phyloP scores from a whole-genome alignment of 2,329 filamentous ascomycete genomes.

The Colletotrichum filicis region DNA sequence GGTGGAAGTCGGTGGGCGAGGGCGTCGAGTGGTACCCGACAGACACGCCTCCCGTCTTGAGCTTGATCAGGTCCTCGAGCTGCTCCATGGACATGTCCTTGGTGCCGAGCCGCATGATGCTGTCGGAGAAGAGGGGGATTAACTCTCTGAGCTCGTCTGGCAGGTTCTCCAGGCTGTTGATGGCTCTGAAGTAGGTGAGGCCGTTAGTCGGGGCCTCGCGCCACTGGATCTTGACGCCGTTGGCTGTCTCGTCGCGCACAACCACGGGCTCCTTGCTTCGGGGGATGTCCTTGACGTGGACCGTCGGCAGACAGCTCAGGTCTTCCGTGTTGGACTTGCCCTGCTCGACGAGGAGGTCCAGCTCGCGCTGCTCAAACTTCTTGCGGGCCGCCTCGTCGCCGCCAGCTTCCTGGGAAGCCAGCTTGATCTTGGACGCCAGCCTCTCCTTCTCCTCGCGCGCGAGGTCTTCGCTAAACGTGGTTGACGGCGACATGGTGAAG shows the following conservation, averaged over 20 bases:
- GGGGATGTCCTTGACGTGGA: slow-evolving; percentile 90
- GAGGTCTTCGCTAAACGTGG: slow-evolving; percentile 78
- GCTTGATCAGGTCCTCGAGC: slow-evolving; percentile 93
- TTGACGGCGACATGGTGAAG: slow-evolving; percentile 93
- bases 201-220: slow-evolving; percentile 94
- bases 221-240: slow-evolving; percentile 83
- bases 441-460: slow-evolving; percentile 81
- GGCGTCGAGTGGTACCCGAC: slow-evolving; percentile 87
- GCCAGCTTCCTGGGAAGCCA: slow-evolving; percentile 75
- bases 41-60: slow-evolving; percentile 92
- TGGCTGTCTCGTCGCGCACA: slow-evolving; percentile 72
- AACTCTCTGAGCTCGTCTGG: slow-evolving; percentile 87
- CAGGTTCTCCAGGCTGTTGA: slow-evolving; percentile 82
- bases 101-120: slow-evolving; percentile 93
- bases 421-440: slow-evolving; percentile 78
- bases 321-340: slow-evolving; percentile 87
- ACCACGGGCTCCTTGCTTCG: slow-evolving; percentile 73
- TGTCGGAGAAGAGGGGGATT: slow-evolving; percentile 90
- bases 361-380: slow-evolving; percentile 80
- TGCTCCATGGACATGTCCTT: slow-evolving; percentile 91
- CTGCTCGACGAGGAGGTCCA: slow-evolving; percentile 83
- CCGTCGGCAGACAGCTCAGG: slow-evolving; percentile 86
- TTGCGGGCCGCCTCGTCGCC: slow-evolving; percentile 77
- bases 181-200: slow-evolving; percentile 92
- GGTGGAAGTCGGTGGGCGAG: slow-evolving; percentile 76